These are phyloP conservation scores for Guadua angustifolia DNA, from an alignment of 176 grass and related monocot species.

Conservation along the genomic window DNA sequence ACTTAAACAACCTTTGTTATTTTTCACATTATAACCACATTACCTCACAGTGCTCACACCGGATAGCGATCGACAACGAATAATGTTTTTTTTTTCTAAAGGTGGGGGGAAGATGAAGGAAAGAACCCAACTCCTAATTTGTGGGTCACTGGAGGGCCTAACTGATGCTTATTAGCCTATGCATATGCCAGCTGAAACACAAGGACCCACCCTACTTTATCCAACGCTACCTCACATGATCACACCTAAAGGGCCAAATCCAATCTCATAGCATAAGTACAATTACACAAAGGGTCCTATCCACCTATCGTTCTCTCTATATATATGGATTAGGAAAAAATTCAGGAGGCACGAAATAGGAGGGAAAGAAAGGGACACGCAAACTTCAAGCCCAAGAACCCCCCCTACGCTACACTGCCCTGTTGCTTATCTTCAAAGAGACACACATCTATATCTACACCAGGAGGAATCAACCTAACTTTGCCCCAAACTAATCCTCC, in stretches of 20 bases:
- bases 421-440: constrained; percentile 21
- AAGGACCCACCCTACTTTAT: constrained; percentile 25
- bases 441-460: not conserved
- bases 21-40: not conserved
- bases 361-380: constrained; percentile 51
- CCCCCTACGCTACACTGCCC: not conserved
- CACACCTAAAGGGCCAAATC: constrained; percentile 56
- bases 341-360: constrained; percentile 32
- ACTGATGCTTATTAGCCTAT: not conserved
- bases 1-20: not conserved
- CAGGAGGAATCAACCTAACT: constrained; percentile 2
- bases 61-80: not conserved
- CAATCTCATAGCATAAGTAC: constrained; percentile 50
- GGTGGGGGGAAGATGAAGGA: not conserved
- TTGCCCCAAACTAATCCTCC: not conserved
- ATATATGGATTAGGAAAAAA: constrained; percentile 62
- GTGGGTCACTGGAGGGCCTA: not conserved
- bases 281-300: constrained; percentile 36
- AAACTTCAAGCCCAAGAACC: constrained; percentile 37
- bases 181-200: constrained; percentile 48
- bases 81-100: not conserved
- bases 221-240: constrained; percentile 65
- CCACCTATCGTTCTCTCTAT: constrained; percentile 49
- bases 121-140: not conserved
- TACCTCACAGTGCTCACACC: not conserved